phyloP scores from a whole-genome alignment of 108 stramenopile species.

The Discostella pseudostelligera region DNA sequence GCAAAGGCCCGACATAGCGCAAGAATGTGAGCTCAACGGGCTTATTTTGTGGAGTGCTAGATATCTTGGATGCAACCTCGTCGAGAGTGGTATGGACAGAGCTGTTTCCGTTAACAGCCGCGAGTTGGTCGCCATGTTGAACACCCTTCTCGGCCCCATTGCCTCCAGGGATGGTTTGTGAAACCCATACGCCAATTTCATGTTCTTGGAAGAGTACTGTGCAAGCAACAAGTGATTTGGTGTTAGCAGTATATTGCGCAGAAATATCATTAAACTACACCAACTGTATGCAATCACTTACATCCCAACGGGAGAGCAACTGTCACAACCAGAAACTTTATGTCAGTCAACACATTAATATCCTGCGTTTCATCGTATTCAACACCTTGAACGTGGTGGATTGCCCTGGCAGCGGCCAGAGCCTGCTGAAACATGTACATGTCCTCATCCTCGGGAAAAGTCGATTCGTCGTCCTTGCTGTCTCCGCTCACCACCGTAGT shows the following conservation, averaged over 20 bases:
- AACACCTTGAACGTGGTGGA: conserved; percentile 64
- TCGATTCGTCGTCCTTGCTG: conserved; percentile 17
- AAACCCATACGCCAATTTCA: conserved; percentile 71
- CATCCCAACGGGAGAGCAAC: conserved; percentile 69
- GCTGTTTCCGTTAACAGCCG: conserved; percentile 70
- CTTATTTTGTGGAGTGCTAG: conserved; percentile 37
- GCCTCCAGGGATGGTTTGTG: conserved; percentile 64
- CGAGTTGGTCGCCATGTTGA: conserved; percentile 78
- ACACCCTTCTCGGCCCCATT: conserved; percentile 59
- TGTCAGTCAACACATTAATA: conserved; percentile 58
- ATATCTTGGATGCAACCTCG: conserved; percentile 58
- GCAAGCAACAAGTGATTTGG: neutral
- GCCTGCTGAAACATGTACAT: conserved; percentile 41
- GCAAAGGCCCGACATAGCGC: conserved; percentile 71
- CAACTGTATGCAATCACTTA: conserved; percentile 37
- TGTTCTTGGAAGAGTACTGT: conserved; percentile 68
- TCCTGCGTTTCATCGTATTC: conserved; percentile 58
- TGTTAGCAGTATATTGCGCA: neutral
- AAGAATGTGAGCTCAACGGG: conserved; percentile 68
- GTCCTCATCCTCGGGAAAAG: conserved; percentile 29
- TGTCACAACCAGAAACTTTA: conserved; percentile 67
- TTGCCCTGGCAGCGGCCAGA: conserved; percentile 57
- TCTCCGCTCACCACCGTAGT: conserved; percentile 5
- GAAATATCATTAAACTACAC: neutral
- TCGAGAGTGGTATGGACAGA: conserved; percentile 65